Evolutionary conservation across 495 filamentous ascomycete species (phyloP).

Genomic region (Penicillium lividum): DNA sequence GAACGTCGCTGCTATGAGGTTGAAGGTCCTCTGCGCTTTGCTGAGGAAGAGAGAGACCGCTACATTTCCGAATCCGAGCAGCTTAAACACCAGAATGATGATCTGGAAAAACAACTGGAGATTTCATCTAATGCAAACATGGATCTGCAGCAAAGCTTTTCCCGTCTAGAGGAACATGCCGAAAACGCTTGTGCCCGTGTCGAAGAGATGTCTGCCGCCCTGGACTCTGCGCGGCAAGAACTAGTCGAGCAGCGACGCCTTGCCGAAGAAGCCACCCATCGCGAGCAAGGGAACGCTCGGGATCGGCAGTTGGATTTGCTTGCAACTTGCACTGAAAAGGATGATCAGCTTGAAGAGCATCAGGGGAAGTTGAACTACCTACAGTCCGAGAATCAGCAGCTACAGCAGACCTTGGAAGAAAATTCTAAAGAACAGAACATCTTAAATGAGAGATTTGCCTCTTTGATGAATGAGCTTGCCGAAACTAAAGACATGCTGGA

Average conservation of each 20-base stretch:
- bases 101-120: conserved; percentile 29
- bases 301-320: conserved; percentile 44
- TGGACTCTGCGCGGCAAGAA: neutral
- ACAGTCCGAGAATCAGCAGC: conserved; percentile 22
- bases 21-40: conserved; percentile 49
- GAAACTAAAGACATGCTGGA: conserved; percentile 20
- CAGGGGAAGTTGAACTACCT: conserved; percentile 27
- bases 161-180: conserved; percentile 31
- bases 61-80: conserved; percentile 28
- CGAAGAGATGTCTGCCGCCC: neutral
- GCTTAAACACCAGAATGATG: conserved; percentile 29
- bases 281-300: conserved; percentile 35
- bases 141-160: conserved; percentile 32
- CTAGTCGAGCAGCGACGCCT: conserved; percentile 22
- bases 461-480: conserved; percentile 24
- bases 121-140: conserved; percentile 23
- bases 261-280: conserved; percentile 24
- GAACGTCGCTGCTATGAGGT: conserved; percentile 53
- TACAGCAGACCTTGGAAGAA: conserved; percentile 20
- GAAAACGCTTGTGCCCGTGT: conserved; percentile 14
- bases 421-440: conserved; percentile 21
- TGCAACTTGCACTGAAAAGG: conserved; percentile 47
- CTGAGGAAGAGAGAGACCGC: conserved; percentile 45
- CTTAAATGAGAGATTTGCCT: conserved; percentile 12
- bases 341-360: conserved; percentile 45